Percentiles rank a stretch among this genome's conserved stretches.
These are phyloP conservation scores for Entophlyctis luteolus DNA, from an alignment of 192 early-diverging fungal genomes.

Conservation along the genomic window DNA sequence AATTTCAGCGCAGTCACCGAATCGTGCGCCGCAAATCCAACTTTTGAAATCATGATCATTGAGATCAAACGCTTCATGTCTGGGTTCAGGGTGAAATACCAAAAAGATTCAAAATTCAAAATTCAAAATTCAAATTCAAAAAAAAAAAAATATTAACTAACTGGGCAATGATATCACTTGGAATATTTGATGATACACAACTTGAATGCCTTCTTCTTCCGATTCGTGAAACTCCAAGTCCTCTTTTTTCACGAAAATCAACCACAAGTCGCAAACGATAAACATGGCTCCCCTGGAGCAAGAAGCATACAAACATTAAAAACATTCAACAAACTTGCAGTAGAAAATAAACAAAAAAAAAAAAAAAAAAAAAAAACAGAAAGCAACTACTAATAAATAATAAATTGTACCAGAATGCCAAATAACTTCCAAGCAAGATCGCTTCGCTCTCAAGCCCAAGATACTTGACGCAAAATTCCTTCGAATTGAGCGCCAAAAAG, in stretches of 20 bases:
- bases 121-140: background rate
- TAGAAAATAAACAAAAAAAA: background rate
- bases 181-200: constrained; percentile 84
- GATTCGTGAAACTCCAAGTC: constrained; percentile 16
- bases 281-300: constrained; percentile 69
- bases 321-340: too few species aligned
- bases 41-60: constrained; percentile 80
- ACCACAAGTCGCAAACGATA: constrained; percentile 76
- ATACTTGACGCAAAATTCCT: constrained; percentile 91
- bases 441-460: constrained; percentile 69
- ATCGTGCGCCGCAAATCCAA: constrained; percentile 95
- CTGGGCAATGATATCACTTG: constrained; percentile 78
- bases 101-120: background rate
- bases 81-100: background rate
- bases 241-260: constrained; percentile 77
- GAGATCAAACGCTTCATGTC: constrained; percentile 83
- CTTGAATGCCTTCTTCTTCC: constrained; percentile 29
- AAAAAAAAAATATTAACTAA: constrained; percentile 21
- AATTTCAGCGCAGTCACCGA: constrained; percentile 90
- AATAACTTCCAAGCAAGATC: constrained; percentile 77
- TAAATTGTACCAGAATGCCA: constrained; percentile 77
- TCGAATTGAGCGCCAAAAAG: constrained; percentile 91
- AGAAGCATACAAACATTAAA: too few species aligned
- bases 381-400: background rate
- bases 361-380: background rate